A percentile compares a stretch with the other conserved stretches of the same genome.
These are phyloP conservation scores for Eruca vesicaria DNA, from an alignment of 441 rosid species.

Conservation along the genomic window DNA sequence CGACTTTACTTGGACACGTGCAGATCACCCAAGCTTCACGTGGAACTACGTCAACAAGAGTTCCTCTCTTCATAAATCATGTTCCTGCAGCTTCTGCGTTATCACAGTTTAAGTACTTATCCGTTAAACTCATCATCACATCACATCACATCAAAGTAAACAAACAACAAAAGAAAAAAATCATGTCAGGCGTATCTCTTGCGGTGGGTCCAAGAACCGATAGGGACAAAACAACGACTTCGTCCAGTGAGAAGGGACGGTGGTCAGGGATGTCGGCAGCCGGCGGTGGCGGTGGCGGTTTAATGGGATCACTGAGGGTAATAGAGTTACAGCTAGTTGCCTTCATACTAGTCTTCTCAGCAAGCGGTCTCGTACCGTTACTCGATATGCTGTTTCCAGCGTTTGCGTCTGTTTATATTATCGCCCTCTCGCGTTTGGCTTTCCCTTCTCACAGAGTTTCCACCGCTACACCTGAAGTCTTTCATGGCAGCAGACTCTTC, in stretches of 20 bases:
- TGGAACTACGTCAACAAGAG: conserved; percentile 20
- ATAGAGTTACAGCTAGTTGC: conserved; percentile 88
- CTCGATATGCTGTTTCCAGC: conserved; percentile 79
- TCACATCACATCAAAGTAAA: not conserved
- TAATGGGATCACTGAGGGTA: conserved; percentile 77
- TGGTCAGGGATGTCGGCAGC: conserved; percentile 33
- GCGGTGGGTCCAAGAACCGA: conserved; percentile 54
- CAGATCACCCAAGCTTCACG: conserved; percentile 26
- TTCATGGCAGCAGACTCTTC: conserved; percentile 61
- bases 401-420: conserved; percentile 62
- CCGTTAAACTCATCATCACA: not conserved
- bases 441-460: conserved; percentile 54
- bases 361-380: conserved; percentile 82
- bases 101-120: conserved; percentile 1
- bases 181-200: conserved; percentile 80
- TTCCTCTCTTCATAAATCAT: conserved; percentile 7
- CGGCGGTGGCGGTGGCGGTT: conserved; percentile 46
- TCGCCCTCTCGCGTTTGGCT: conserved; percentile 65
- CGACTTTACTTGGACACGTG: conserved; percentile 21
- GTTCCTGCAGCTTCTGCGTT: conserved; percentile 5
- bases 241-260: conserved; percentile 37
- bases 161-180: not conserved
- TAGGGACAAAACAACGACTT: conserved; percentile 28
- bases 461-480: conserved; percentile 45
- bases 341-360: conserved; percentile 80